phyloP scores from a whole-genome alignment of 2,329 filamentous ascomycete genomes.

The Fusarium cyanostomum region DNA sequence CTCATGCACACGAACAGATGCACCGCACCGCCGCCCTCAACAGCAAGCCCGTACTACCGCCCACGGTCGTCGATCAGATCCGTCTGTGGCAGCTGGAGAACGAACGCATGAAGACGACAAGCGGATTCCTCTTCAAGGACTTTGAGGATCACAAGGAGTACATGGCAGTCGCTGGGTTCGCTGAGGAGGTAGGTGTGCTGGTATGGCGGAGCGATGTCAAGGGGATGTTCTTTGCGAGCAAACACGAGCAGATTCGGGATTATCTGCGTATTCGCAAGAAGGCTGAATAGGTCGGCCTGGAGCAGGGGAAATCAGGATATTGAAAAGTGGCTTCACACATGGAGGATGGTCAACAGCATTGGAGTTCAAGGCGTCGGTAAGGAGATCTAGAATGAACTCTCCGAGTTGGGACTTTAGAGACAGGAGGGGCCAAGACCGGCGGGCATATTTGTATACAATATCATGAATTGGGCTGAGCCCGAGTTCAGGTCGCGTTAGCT shows the following conservation, averaged over 20 bases:
- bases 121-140: slow-evolving; percentile 89
- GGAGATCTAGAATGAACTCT: slow-evolving; percentile 10
- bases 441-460: neutral
- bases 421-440: neutral
- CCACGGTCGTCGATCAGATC: slow-evolving; percentile 97
- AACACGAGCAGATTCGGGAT: slow-evolving; percentile 86
- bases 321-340: neutral
- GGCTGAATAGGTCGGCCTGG: slow-evolving; percentile 47
- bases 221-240: slow-evolving; percentile 89
- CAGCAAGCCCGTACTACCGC: slow-evolving; percentile 80
- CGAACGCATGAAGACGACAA: slow-evolving; percentile 86
- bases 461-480: neutral
- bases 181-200: slow-evolving; percentile 89
- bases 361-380: slow-evolving; percentile 33
- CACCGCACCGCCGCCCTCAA: slow-evolving; percentile 69
- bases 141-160: slow-evolving; percentile 79
- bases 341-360: slow-evolving; percentile 18
- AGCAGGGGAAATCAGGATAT: neutral
- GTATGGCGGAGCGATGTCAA: slow-evolving; percentile 84
- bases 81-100: slow-evolving; percentile 97
- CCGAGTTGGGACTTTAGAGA: neutral
- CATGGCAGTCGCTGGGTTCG: slow-evolving; percentile 76
- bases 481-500: neutral
- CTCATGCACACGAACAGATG: slow-evolving; percentile 96
- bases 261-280: slow-evolving; percentile 76